phyloP scores from a whole-genome alignment of 495 filamentous ascomycete genomes.

The Talaromyces stipitatus region DNA sequence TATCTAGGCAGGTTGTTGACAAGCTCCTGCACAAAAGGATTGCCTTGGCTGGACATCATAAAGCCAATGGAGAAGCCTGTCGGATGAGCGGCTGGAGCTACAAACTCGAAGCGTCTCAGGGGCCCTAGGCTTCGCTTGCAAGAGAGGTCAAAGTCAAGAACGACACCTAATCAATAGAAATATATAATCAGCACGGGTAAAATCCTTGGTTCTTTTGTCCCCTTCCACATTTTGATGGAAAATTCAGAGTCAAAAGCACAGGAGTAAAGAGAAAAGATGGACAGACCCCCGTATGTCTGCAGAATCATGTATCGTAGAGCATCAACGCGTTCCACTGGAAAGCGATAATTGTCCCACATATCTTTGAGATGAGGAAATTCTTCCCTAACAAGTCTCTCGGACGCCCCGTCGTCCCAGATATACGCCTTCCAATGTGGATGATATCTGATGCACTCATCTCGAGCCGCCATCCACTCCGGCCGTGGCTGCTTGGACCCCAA shows the following conservation, averaged over 20 bases:
- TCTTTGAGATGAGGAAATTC: conserved; percentile 63
- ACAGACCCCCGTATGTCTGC: conserved; percentile 59
- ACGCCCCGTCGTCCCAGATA: conserved; percentile 56
- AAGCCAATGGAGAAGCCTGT: conserved; percentile 34
- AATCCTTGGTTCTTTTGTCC: too few relatives aligned
- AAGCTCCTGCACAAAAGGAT: conserved; percentile 22
- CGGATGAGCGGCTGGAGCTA: conserved; percentile 29
- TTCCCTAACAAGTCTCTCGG: conserved; percentile 50
- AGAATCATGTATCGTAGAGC: conserved; percentile 65
- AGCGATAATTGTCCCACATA: conserved; percentile 57
- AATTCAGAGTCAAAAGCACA: too few relatives aligned
- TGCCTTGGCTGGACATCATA: conserved; percentile 30
- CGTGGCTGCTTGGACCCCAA: conserved; percentile 17
- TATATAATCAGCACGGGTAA: neutral
- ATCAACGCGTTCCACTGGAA: conserved; percentile 64
- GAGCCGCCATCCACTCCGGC: conserved; percentile 21
- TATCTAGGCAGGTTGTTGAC: conserved; percentile 24
- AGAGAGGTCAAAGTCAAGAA: conserved; percentile 35
- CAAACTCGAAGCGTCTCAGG: conserved; percentile 30
- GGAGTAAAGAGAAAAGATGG: neutral
- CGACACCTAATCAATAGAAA: conserved; percentile 17
- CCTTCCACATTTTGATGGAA: too few relatives aligned
- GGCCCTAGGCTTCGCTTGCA: conserved; percentile 30
- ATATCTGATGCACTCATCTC: conserved; percentile 25
- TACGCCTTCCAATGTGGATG: conserved; percentile 27